A percentile compares a stretch with the other conserved stretches of the same genome.
phyloP scores from a whole-genome alignment of 2,329 filamentous ascomycete species.

The Stemphylium beticola region DNA sequence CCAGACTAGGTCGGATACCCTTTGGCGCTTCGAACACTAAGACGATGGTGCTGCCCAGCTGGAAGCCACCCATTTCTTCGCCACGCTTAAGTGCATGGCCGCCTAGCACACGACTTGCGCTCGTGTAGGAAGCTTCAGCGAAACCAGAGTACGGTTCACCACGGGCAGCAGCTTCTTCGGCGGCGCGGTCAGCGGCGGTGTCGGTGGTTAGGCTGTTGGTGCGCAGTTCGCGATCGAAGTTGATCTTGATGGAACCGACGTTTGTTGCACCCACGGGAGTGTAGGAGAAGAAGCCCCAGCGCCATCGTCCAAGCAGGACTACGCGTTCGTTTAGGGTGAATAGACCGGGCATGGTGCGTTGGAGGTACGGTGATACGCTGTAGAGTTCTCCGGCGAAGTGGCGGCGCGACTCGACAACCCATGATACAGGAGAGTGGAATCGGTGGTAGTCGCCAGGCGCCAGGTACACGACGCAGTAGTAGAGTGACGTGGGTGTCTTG shows the following conservation, averaged over 20 bases:
- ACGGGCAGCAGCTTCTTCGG: slow-evolving; percentile 74
- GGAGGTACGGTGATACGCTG: slow-evolving; percentile 92
- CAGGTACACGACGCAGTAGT: slow-evolving; percentile 94
- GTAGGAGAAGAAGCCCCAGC: slow-evolving; percentile 96
- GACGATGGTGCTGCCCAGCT: slow-evolving; percentile 92
- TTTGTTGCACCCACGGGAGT: slow-evolving; percentile 97
- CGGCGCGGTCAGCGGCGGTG: slow-evolving; percentile 85
- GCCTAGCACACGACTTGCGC: slow-evolving; percentile 75
- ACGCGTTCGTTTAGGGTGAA: slow-evolving; percentile 98
- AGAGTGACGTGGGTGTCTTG: slow-evolving; percentile 69
- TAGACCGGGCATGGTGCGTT: slow-evolving; percentile 87
- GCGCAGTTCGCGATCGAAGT: slow-evolving; percentile 92
- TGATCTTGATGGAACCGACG: slow-evolving; percentile 94
- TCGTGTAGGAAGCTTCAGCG: slow-evolving; percentile 85
- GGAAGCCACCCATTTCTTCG: slow-evolving; percentile 98
- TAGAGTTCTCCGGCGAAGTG: slow-evolving; percentile 97
- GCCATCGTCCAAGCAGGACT: slow-evolving; percentile 90
- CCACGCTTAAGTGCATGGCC: slow-evolving; percentile 85
- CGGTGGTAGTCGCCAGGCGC: slow-evolving; percentile 98
- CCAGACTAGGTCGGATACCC: slow-evolving; percentile 60
- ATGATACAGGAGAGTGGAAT: slow-evolving; percentile 93
- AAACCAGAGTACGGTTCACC: slow-evolving; percentile 91
- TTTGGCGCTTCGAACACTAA: slow-evolving; percentile 94
- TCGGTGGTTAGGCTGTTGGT: slow-evolving; percentile 93
- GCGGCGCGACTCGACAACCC: slow-evolving; percentile 93